Evolutionary conservation across 495 filamentous ascomycete species (phyloP), one percentile per base, ranked within the genome.

Genomic region (Trichoderma gamsii): DNA sequence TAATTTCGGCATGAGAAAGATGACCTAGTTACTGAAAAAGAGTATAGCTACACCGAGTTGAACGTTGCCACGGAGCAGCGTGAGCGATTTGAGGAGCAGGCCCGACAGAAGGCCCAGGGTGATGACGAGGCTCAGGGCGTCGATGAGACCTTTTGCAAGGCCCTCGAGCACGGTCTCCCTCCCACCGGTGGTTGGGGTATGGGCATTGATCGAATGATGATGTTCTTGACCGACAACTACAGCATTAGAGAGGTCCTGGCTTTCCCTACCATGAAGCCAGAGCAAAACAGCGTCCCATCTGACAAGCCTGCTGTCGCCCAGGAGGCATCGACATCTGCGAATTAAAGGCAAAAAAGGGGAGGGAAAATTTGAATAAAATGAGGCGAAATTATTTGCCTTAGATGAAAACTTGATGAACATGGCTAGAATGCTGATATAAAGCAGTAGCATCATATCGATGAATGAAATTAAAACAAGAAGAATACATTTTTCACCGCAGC

Each of bases 161-260:
- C 87, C 63, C 81, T 97, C 65, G 93, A 97, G 67, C 93, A 89
- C 73, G 92, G 91, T 66, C 80, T 98, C 52, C 95, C 96, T 25
- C 95, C 95, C 0, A 98, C 95, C 15, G 95, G 92, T 77, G 95
- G 96, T 29, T 98, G 91, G 89, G 96, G 95, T 72, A 91, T 98
- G 88, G 95, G 96, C 70, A 97, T 99, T 73, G 95, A 99, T 80
- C 90, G 93, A 70, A 74, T 97, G 74, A 90, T 94, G 73, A 98
- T 98, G 95, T 97, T 98, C 84, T 81, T 98, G 73, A 97, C 96
- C 63, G 86, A 98, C 79, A 89, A 96, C 77, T 97, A 97, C 83
- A 74, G 76, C 69, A 98, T 98, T 79, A 95, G 96, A 82, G 95
- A 99, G 80, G 95, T 98, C 5, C 81, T 99, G 65, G 87, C 95